Base-by-base conservation (phyloP, 345 rosid genomes). In the Heritiera littoralis region DNA sequence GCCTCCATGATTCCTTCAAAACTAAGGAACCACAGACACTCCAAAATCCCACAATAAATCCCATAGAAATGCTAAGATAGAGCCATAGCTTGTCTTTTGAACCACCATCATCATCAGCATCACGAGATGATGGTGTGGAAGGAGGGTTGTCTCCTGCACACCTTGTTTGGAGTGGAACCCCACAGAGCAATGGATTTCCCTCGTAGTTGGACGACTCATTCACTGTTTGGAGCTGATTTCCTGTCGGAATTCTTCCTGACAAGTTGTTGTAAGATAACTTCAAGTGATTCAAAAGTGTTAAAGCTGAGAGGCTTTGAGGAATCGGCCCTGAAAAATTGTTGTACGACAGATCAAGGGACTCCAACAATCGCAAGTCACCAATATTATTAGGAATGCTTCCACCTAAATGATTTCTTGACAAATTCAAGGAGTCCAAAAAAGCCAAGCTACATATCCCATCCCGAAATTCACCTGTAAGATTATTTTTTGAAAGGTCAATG, bases 161-260 rank as follows among this genome's bases (percentile, higher is more conserved):
- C 68, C n/a, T 64, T 32, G 20, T 32, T 32, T 0, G 2, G n/a
- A 64, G 68, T 1, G 68, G 68, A 32, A 13, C 68, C n/a, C 68
- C 45, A 32, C 68, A 64, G 10, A 64, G 43, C n/a, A 64, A 64
- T 32, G n/a, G 68, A 64, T 64, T 64, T n/a, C 68, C 68, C 9
- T 32, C 5, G 45, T 64, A 64, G 45, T 64, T 64, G 68, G 68
- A 64, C 2, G 45, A 64, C 6, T 64, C 68, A 15, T 32, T 64
- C n/a, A 35, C 1, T 13, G 68, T 64, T 64, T 32, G n/a, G 41
- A 64, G 68, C 45, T 64, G 45, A 14, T 64, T 32, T 14, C 68
- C 68, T 32, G 43, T 64, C 13, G 68, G 45, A 64, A 64, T 64
- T 64, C 68, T 64, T 13, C 45, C 68, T 2, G 68, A 35, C n/a